These are phyloP conservation scores for Lepiota subincarnata DNA, from an alignment of 768 basidiomycete genomes.

Conservation along the genomic window DNA sequence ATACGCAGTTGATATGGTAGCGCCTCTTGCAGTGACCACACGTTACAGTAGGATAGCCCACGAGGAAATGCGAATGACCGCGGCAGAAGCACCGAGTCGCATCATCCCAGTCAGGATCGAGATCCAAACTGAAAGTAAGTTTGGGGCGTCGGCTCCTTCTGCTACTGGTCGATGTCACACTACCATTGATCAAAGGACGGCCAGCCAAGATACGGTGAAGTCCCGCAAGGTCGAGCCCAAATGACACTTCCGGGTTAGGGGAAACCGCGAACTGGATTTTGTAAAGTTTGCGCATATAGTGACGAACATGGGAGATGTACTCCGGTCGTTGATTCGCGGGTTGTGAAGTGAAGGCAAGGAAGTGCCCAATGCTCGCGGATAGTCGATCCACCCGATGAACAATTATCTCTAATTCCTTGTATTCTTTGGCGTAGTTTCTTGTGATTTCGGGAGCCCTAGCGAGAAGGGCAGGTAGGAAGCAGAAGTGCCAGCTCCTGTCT, in stretches of 20 bases:
- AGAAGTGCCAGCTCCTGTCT: slow-evolving; percentile 80
- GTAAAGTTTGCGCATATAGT: slow-evolving; percentile 88
- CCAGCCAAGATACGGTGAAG: slow-evolving; percentile 77
- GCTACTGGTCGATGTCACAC: slow-evolving; percentile 16
- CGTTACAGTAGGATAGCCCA: slow-evolving; percentile 58
- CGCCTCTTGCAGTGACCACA: slow-evolving; percentile 63
- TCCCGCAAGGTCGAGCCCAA: slow-evolving; percentile 77
- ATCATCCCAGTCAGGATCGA: slow-evolving; percentile 69
- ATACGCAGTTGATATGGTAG: slow-evolving; percentile 77
- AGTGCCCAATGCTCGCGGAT: slow-evolving; percentile 72
- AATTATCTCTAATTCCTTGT: slow-evolving; percentile 75
- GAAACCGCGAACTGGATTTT: slow-evolving; percentile 88
- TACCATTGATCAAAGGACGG: slow-evolving; percentile 35
- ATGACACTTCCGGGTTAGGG: slow-evolving; percentile 75
- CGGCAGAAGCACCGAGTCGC: slow-evolving; percentile 80
- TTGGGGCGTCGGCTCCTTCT: slow-evolving; percentile 53
- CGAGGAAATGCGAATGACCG: slow-evolving; percentile 57
- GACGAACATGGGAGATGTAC: slow-evolving; percentile 78
- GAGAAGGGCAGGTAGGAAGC: slow-evolving; percentile 69
- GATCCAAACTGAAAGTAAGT: slow-evolving; percentile 74
- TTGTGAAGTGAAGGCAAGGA: slow-evolving; percentile 68
- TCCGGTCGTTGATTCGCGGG: slow-evolving; percentile 69
- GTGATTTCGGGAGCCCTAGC: slow-evolving; percentile 74
- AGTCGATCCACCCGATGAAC: slow-evolving; percentile 78
- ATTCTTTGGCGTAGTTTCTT: slow-evolving; percentile 73